Evolutionary conservation across 2,329 filamentous ascomycete species (phyloP).

Genomic region (Aspergillus piperis): DNA sequence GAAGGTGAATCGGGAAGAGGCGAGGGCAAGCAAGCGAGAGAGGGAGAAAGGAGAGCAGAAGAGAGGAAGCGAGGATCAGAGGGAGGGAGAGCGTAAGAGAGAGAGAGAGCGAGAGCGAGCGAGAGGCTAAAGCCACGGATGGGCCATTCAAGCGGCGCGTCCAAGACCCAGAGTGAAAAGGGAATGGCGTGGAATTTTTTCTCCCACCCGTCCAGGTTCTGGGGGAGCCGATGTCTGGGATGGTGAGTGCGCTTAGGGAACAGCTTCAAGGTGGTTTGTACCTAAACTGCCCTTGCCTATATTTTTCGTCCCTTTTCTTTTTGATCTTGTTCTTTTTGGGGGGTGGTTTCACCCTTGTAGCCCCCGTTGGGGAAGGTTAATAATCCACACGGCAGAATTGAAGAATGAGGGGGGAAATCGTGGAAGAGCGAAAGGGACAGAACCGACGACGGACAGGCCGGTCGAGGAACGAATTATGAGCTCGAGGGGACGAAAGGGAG

Average conservation of each 20-base stretch:
- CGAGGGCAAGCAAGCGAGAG: constrained; percentile 4
- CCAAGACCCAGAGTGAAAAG: constrained; percentile 27
- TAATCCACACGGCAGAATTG: background rate
- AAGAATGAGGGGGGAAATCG: background rate
- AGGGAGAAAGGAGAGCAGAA: constrained; percentile 18
- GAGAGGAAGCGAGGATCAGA: constrained; percentile 14
- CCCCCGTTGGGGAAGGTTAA: background rate
- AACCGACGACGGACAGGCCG: constrained; percentile 7
- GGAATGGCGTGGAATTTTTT: constrained; percentile 29
- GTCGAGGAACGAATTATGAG: constrained; percentile 15
- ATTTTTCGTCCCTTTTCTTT: background rate
- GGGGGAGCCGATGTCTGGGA: constrained; percentile 9
- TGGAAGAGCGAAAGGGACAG: constrained; percentile 6
- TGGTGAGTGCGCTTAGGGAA: background rate
- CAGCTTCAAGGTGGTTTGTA: background rate
- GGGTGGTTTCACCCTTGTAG: background rate
- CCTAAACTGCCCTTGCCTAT: background rate
- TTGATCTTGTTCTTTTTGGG: background rate
- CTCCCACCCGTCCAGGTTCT: constrained; percentile 19
- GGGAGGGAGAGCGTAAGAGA: constrained; percentile 14
- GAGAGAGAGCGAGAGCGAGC: constrained; percentile 13
- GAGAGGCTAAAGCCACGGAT: constrained; percentile 27
- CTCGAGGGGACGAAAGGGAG: constrained; percentile 7
- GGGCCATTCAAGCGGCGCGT: constrained; percentile 31
- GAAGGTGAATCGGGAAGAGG: constrained; percentile 7